Evolutionary conservation across 139 green algal genomes (phyloP).

Genomic region (Chlamydomonas incerta): DNA sequence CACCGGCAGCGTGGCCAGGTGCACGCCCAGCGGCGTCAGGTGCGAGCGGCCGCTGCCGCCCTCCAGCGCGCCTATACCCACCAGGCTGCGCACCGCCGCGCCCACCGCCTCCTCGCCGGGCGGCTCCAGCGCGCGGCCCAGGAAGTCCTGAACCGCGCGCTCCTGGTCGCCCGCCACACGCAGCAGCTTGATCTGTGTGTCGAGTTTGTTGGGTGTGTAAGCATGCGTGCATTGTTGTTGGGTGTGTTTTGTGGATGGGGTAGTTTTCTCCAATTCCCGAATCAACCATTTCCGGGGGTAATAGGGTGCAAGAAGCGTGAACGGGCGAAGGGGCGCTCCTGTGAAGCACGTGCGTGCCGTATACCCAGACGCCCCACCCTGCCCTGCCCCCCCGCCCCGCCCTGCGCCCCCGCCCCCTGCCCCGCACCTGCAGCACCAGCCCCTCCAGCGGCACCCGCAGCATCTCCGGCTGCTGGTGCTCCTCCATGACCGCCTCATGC

Average conservation of each 20-base stretch:
- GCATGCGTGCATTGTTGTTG: too few species aligned
- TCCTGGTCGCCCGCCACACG: not conserved
- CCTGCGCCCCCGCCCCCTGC: not conserved
- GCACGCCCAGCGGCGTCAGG: conserved; percentile 81
- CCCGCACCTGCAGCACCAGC: conserved; percentile 65
- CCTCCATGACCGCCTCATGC: conserved; percentile 28
- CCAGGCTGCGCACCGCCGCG: conserved; percentile 39
- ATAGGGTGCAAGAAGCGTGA: too few species aligned
- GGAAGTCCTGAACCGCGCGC: not conserved
- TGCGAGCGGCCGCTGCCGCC: not conserved
- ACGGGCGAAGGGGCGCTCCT: too few species aligned
- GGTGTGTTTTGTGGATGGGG: too few species aligned
- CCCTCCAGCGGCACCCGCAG: conserved; percentile 76
- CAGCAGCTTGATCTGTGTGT: conserved; percentile 12
- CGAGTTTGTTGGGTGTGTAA: too few species aligned
- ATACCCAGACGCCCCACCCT: too few species aligned
- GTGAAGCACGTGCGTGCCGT: too few species aligned
- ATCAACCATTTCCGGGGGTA: too few species aligned
- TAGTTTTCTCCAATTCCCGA: too few species aligned
- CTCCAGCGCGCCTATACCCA: conserved; percentile 61
- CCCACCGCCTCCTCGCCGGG: conserved; percentile 33
- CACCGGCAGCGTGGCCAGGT: conserved; percentile 68
- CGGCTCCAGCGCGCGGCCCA: not conserved
- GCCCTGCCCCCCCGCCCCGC: too few species aligned
- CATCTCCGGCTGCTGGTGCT: conserved; percentile 77